Percentiles rank a stretch among this genome's conserved stretches.
These are phyloP conservation scores for Coemansia sp. DNA, from an alignment of 192 early-diverging fungal species.

Conservation along the genomic window DNA sequence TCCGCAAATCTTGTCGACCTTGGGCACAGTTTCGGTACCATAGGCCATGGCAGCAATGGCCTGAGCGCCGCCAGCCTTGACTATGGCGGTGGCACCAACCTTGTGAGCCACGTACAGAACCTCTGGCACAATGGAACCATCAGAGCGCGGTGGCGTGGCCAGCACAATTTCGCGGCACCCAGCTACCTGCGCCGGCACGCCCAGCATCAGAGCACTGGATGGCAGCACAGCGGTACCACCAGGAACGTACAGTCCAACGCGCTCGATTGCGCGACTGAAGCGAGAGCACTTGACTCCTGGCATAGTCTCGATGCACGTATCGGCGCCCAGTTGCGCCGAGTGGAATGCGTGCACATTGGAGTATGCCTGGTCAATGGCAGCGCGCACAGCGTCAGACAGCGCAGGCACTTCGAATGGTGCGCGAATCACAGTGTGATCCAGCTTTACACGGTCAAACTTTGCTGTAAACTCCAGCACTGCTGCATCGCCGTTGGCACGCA, in stretches of 20 bases:
- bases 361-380: slow-evolving; percentile 94
- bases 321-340: slow-evolving; percentile 76
- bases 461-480: slow-evolving; percentile 81
- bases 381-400: slow-evolving; percentile 62
- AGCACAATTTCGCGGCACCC: slow-evolving; percentile 94
- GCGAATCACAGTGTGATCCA: slow-evolving; percentile 69
- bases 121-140: slow-evolving; percentile 91
- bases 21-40: slow-evolving; percentile 92
- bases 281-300: slow-evolving; percentile 94
- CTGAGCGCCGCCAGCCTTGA: slow-evolving; percentile 96
- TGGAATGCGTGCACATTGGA: slow-evolving; percentile 93
- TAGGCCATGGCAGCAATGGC: slow-evolving; percentile 99
- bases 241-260: slow-evolving; percentile 96
- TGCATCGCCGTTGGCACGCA: slow-evolving; percentile 78
- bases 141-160: slow-evolving; percentile 89
- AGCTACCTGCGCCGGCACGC: slow-evolving; percentile 95
- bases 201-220: slow-evolving; percentile 93
- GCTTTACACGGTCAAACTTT: slow-evolving; percentile 86
- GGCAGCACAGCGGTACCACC: slow-evolving; percentile 97
- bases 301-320: slow-evolving; percentile 90
- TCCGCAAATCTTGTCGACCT: slow-evolving; percentile 99
- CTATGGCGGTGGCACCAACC: slow-evolving; percentile 88
- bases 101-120: slow-evolving; percentile 98
- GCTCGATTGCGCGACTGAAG: slow-evolving; percentile 91
- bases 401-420: slow-evolving; percentile 77